These are phyloP conservation scores for Aspergillus flavus DNA, from an alignment of 2,329 filamentous ascomycete genomes.

Conservation along the genomic window DNA sequence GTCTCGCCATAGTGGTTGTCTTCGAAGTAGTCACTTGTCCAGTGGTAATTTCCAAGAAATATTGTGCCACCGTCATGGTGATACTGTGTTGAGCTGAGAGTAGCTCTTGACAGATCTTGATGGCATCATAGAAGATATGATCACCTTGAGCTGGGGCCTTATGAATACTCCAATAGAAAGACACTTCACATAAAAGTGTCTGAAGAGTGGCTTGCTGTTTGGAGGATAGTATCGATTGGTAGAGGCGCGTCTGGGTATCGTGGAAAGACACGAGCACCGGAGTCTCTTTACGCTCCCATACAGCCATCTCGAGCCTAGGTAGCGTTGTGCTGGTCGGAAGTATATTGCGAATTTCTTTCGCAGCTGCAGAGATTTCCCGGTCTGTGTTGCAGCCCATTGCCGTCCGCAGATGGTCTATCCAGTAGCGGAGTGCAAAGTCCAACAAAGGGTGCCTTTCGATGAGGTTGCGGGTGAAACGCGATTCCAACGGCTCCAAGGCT, in stretches of 20 bases:
- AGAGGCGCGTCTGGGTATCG: conserved; percentile 33
- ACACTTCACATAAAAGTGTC: conserved; percentile 50
- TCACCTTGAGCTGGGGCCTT: conserved; percentile 31
- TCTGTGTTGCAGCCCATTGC: conserved; percentile 43
- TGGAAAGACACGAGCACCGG: conserved; percentile 34
- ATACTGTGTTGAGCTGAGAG: conserved; percentile 48
- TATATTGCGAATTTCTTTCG: conserved; percentile 49
- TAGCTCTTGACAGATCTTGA: conserved; percentile 41
- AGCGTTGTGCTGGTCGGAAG: conserved; percentile 51
- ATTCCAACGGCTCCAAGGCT: conserved; percentile 31
- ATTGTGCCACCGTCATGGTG: conserved; percentile 49
- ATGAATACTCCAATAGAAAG: conserved; percentile 42
- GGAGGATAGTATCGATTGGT: conserved; percentile 32
- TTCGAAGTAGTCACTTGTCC: conserved; percentile 28
- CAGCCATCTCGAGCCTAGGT: conserved; percentile 50
- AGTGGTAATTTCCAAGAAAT: conserved; percentile 51
- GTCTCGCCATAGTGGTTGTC: conserved; percentile 38
- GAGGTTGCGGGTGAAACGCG: conserved; percentile 26
- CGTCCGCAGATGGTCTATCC: conserved; percentile 49
- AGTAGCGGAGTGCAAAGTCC: conserved; percentile 53
- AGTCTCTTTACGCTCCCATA: conserved; percentile 47
- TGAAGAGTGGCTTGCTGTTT: conserved; percentile 53
- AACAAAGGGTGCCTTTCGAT: conserved; percentile 45
- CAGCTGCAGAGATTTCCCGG: conserved; percentile 42
- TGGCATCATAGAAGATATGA: conserved; percentile 49